These are phyloP conservation scores for Aquilaria yunnanensis DNA, from an alignment of 345 rosid genomes.

Conservation along the genomic window DNA sequence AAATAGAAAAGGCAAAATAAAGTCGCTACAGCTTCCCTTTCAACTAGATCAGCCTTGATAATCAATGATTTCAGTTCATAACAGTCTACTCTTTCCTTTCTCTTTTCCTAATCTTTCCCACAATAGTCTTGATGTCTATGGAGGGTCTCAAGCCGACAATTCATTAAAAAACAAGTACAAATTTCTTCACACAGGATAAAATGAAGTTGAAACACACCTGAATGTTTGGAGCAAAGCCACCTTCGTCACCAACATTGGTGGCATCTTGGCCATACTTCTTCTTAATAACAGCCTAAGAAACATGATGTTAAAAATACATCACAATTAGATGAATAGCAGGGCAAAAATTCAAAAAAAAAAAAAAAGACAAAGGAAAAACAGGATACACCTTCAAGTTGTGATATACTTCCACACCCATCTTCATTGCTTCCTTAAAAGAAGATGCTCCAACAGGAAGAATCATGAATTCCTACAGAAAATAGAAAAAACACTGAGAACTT, in stretches of 20 bases:
- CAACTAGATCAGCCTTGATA: no score
- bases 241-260: constrained; percentile 62
- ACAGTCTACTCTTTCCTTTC: no score
- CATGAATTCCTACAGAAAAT: constrained; percentile 52
- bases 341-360: neutral
- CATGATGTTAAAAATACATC: constrained; percentile 2
- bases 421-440: constrained; percentile 71
- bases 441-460: constrained; percentile 64
- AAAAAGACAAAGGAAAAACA: neutral
- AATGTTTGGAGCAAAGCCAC: constrained; percentile 62
- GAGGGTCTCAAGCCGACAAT: no score
- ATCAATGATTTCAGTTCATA: no score
- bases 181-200: neutral
- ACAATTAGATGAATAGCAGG: neutral
- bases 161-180: neutral
- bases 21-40: no score
- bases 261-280: constrained; percentile 70
- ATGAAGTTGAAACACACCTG: constrained; percentile 26
- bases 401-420: constrained; percentile 74
- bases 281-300: constrained; percentile 40
- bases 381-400: constrained; percentile 52
- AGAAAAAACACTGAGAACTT: constrained; percentile 2
- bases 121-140: no score
- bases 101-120: no score
- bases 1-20: no score